Evolutionary conservation across 116 monocot species (phyloP).

Genomic region (Zostera marina): DNA sequence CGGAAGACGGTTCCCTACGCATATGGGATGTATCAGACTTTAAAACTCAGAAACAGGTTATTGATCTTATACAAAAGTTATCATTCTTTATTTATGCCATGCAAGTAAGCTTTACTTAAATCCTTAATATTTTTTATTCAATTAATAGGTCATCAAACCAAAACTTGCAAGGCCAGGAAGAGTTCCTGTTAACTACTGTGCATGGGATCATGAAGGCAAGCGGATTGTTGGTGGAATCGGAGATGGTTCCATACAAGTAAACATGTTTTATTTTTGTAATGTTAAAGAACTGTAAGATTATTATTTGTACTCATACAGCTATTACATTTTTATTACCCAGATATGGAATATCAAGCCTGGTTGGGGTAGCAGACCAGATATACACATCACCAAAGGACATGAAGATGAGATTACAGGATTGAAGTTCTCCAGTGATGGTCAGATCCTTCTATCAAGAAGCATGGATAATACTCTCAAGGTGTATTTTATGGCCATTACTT

Average conservation of each 20-base stretch:
- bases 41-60: conserved; percentile 74
- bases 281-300: not conserved
- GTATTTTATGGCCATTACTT: not conserved
- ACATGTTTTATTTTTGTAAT: not conserved
- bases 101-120: no score
- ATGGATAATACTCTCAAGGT: conserved; percentile 90
- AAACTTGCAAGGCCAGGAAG: conserved; percentile 77
- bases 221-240: conserved; percentile 82
- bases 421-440: conserved; percentile 75
- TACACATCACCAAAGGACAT: conserved; percentile 57
- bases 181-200: conserved; percentile 79
- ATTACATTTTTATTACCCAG: conserved; percentile 16
- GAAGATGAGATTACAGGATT: conserved; percentile 85
- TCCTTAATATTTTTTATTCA: not conserved
- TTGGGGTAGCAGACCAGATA: conserved; percentile 97
- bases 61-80: not conserved
- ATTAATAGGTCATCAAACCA: conserved; percentile 85
- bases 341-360: conserved; percentile 92
- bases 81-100: no score
- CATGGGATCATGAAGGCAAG: conserved; percentile 93
- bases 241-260: conserved; percentile 96
- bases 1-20: conserved; percentile 95
- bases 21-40: conserved; percentile 95
- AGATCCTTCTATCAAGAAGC: conserved; percentile 87
- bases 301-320: conserved; percentile 1